Evolutionary conservation across 139 green algal species (phyloP).

Genomic region (Asterochloris sp.): DNA sequence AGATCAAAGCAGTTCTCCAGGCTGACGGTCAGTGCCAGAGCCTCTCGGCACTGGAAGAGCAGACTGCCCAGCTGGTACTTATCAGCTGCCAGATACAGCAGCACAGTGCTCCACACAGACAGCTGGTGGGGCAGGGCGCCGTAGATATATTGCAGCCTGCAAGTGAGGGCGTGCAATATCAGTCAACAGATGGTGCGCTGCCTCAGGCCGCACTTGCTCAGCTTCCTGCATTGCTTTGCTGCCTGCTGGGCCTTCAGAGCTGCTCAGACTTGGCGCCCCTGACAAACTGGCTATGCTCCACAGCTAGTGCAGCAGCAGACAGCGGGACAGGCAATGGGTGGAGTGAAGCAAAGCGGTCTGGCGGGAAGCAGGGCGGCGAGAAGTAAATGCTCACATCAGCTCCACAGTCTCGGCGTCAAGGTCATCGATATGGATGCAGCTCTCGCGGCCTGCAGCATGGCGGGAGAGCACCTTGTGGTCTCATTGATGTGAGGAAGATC

Average conservation of each 20-base stretch:
- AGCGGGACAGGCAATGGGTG: too few relatives aligned
- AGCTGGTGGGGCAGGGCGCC: background rate
- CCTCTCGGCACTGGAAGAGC: constrained; percentile 2
- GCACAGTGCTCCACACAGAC: background rate
- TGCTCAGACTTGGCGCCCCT: too few relatives aligned
- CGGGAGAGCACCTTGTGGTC: too few relatives aligned
- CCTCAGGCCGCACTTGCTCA: too few relatives aligned
- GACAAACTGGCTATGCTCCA: too few relatives aligned
- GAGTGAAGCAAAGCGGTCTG: too few relatives aligned
- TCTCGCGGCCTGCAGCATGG: background rate
- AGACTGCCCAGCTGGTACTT: background rate
- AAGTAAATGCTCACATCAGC: background rate
- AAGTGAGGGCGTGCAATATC: too few relatives aligned
- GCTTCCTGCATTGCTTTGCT: too few relatives aligned
- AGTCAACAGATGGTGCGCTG: too few relatives aligned
- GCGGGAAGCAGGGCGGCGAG: too few relatives aligned
- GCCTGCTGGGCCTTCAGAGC: background rate
- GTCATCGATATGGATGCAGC: constrained; percentile 8
- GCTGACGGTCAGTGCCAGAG: background rate
- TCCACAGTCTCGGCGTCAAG: background rate
- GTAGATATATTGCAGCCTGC: constrained; percentile 2
- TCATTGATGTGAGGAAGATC: too few relatives aligned
- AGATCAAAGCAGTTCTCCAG: constrained; percentile 10
- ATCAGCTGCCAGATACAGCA: constrained; percentile 1
- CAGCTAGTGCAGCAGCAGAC: too few relatives aligned